Evolutionary conservation across 2,329 filamentous ascomycete genomes (phyloP).

Genomic region (Colletotrichum nymphaeae): DNA sequence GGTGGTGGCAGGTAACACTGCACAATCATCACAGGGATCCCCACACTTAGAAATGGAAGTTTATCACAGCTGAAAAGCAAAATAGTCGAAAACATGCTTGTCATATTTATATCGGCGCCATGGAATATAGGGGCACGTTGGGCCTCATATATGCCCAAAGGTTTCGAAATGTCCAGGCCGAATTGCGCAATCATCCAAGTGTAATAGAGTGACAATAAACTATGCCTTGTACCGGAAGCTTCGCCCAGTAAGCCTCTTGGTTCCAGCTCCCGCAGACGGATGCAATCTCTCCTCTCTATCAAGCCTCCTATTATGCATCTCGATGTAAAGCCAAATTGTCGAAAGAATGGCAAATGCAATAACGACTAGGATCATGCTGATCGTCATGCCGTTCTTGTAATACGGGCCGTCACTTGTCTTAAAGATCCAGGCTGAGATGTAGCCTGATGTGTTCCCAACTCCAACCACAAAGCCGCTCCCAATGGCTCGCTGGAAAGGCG

Average conservation of each 20-base stretch:
- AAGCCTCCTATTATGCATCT: constrained; percentile 19
- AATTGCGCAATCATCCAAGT: too few relatives aligned
- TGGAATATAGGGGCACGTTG: too few relatives aligned
- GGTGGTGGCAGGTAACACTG: not conserved
- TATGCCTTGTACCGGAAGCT: constrained; percentile 1
- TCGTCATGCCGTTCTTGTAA: constrained; percentile 35
- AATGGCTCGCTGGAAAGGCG: constrained; percentile 39
- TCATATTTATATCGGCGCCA: too few relatives aligned
- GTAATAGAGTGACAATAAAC: not conserved
- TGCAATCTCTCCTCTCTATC: not conserved
- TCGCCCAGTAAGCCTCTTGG: too few relatives aligned
- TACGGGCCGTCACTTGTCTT: constrained; percentile 35
- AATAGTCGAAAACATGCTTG: too few relatives aligned
- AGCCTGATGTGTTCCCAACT: constrained; percentile 47
- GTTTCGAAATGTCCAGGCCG: not conserved
- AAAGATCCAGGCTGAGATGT: constrained; percentile 39
- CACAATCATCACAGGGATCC: not conserved
- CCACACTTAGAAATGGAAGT: too few relatives aligned
- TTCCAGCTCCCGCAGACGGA: not conserved
- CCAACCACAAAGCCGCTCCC: constrained; percentile 50
- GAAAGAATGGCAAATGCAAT: constrained; percentile 17
- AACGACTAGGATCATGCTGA: constrained; percentile 26
- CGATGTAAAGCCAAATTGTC: constrained; percentile 28
- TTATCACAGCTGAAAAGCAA: too few relatives aligned
- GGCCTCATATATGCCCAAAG: not conserved